A percentile compares a stretch with the other conserved stretches of the same genome.
phyloP scores from a whole-genome alignment of 176 grass and related monocot species.

The Avena insularis region DNA sequence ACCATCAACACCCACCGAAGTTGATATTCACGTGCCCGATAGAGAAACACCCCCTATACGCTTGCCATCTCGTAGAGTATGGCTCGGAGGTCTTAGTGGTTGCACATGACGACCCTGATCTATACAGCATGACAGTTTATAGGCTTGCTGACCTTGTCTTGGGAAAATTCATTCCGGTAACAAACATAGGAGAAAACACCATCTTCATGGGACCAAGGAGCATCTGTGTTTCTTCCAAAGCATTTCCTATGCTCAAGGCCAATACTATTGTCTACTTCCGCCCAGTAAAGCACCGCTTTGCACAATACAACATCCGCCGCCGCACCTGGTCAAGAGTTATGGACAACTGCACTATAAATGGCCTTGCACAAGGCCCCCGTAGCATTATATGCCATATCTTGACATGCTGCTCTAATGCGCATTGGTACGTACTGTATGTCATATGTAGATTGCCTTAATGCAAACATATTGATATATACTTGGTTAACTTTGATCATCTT shows the following conservation, averaged over 20 bases:
- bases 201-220: constrained; percentile 8
- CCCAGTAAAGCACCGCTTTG: background rate
- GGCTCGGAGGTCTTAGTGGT: constrained; percentile 24
- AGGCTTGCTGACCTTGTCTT: constrained; percentile 16
- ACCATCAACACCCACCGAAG: background rate
- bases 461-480: background rate
- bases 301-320: background rate
- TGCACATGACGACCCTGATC: no score
- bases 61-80: background rate
- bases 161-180: constrained; percentile 11
- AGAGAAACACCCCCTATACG: background rate
- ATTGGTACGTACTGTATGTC: background rate
- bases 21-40: background rate
- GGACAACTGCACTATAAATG: background rate
- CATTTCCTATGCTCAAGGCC: background rate
- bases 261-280: background rate
- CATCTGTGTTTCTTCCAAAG: background rate
- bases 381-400: constrained; percentile 13
- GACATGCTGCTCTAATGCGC: constrained; percentile 3
- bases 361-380: background rate
- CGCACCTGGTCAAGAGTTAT: background rate
- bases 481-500: background rate
- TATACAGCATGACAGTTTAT: background rate
- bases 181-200: constrained; percentile 6
- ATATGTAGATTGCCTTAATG: background rate